Base-by-base conservation (phyloP, 2,329 filamentous ascomycete genomes). In the Tolypocladium ovalisporum region DNA sequence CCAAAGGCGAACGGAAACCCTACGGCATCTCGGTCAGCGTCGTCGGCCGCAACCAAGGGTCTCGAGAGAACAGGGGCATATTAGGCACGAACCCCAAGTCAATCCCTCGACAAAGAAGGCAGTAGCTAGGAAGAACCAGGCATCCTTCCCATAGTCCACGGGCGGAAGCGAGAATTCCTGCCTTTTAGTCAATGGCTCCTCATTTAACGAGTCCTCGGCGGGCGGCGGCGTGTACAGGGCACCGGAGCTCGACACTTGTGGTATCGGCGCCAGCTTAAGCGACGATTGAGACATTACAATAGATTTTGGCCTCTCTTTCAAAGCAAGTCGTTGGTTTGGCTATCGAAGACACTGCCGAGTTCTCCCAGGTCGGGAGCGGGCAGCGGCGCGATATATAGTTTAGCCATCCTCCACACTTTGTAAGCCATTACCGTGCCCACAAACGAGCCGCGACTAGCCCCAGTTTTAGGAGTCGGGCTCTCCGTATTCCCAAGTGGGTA, bases 1-100 rank as follows among this genome's bases (percentile, higher is more conserved):
- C 86, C 87, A 66, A 85, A 90, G 0, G 84, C 78, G 57, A 85
- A 84, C 0, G 84, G 82, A 57, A 89, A 88, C 2, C 85, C 85
- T 87, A 53, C 57, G 54, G 53, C 68, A 67, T 67, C 67, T 68
- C 71, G 5, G 69, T 70, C 10, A 71, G 57, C n/a, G 68, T 22
- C 10, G 17, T 13, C 3, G 27, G 27, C 27, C 27, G 17, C 12
- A 17, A 47, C 8, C 7, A 3, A 7, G 19, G 13, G 15, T 19
- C 13, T 19, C 17, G 17, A 15, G 10, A n/a, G 32, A 49, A 29
- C 22, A 13, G 12, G 4, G 34, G 0, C 42, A 24, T 1, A 9
- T n/a, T 32, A 40, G 17, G 22, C 22, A 58, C 58, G 54, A 54
- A 69, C 70, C 70, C 70, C 70, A 72, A 7, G 68, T 70, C 15